These are phyloP conservation scores for Jaapia argillacea DNA, from an alignment of 768 basidiomycete species.

Conservation along the genomic window DNA sequence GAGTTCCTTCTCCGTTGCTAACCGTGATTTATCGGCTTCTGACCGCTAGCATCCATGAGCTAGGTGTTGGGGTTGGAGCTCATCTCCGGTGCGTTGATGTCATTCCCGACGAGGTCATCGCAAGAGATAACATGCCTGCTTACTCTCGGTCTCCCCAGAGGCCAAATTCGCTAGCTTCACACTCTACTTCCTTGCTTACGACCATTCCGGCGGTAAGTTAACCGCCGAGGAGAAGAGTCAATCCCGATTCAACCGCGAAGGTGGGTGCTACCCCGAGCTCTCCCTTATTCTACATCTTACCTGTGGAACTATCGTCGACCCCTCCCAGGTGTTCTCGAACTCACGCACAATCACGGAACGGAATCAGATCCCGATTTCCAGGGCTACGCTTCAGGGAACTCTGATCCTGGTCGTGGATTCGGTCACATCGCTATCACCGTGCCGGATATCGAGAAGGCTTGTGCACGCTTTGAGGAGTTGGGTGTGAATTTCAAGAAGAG, in stretches of 20 bases:
- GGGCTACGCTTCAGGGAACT: constrained; percentile 83
- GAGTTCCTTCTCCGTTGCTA: constrained; percentile 10
- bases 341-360: constrained; percentile 87
- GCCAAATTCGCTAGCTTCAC: constrained; percentile 52
- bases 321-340: constrained; percentile 59
- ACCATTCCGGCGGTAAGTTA: constrained; percentile 39
- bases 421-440: constrained; percentile 88
- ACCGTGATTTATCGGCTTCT: neutral
- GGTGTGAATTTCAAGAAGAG: constrained; percentile 85
- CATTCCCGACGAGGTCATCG: neutral
- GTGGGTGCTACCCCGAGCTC: constrained; percentile 27
- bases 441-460: constrained; percentile 74
- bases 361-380: constrained; percentile 69
- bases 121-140: neutral
- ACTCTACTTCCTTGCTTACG: constrained; percentile 82
- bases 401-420: constrained; percentile 70
- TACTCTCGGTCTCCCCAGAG: constrained; percentile 25
- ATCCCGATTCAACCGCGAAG: constrained; percentile 55
- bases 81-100: constrained; percentile 35
- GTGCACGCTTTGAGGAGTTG: constrained; percentile 70
- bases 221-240: constrained; percentile 42
- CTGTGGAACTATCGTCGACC: neutral
- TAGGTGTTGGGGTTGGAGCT: constrained; percentile 73
- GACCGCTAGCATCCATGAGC: too few species aligned
- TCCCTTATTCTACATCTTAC: constrained; percentile 2